Evolutionary conservation across 352 stramenopile genomes (phyloP).

Genomic region (Globisporangium lucens): DNA sequence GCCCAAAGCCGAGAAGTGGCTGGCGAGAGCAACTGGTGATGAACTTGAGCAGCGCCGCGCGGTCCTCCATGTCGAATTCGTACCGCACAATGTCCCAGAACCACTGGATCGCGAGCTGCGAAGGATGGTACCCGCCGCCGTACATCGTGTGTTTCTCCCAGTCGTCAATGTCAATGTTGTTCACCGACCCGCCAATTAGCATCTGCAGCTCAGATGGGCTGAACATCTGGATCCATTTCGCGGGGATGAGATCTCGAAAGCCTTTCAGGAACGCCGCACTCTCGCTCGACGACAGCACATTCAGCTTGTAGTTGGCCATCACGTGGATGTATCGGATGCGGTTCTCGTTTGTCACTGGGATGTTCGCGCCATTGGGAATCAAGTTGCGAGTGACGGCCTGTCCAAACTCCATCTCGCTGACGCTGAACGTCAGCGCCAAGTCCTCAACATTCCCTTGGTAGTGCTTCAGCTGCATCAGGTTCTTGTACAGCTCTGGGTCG

Average conservation of each 20-base stretch:
- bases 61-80: constrained; percentile 83
- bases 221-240: constrained; percentile 81
- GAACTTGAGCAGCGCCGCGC: constrained; percentile 93
- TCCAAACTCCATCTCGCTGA: constrained; percentile 77
- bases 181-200: constrained; percentile 84
- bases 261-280: constrained; percentile 64
- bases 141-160: constrained; percentile 92
- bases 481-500: constrained; percentile 93
- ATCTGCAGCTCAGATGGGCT: constrained; percentile 93
- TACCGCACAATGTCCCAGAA: constrained; percentile 74
- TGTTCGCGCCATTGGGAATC: constrained; percentile 79
- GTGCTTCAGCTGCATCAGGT: constrained; percentile 95
- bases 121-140: constrained; percentile 93
- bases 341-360: constrained; percentile 92
- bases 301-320: constrained; percentile 97
- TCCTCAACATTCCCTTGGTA: constrained; percentile 90
- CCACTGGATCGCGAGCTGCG: constrained; percentile 63
- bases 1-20: constrained; percentile 93
- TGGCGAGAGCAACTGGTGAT: constrained; percentile 92
- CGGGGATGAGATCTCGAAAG: constrained; percentile 74
- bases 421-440: constrained; percentile 95
- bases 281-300: constrained; percentile 69
- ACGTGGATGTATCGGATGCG: constrained; percentile 96
- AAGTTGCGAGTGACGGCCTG: constrained; percentile 65
- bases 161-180: constrained; percentile 94